A percentile compares a stretch with the other conserved stretches of the same genome.
Evolutionary conservation across 169 alveolate species (phyloP).

Genomic region (Cryptosporidium meleagridis): DNA sequence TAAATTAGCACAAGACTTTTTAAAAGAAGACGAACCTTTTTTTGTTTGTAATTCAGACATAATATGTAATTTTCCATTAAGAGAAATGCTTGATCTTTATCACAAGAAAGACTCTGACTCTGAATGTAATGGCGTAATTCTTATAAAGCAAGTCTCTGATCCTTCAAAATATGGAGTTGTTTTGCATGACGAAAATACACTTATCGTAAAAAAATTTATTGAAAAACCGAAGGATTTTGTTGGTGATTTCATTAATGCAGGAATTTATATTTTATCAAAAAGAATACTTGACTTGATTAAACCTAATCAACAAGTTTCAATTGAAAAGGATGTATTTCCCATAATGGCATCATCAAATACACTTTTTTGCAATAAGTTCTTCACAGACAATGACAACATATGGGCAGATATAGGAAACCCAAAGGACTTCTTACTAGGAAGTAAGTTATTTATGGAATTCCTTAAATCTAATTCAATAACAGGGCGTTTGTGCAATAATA

Average conservation of each 20-base stretch:
- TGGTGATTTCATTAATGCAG: constrained; percentile 91
- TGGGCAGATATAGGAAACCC: constrained; percentile 96
- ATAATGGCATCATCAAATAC: constrained; percentile 86
- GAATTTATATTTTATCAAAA: constrained; percentile 88
- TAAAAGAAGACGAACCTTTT: constrained; percentile 89
- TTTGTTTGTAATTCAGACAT: constrained; percentile 96
- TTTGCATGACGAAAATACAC: constrained; percentile 88
- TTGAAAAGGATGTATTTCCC: constrained; percentile 97
- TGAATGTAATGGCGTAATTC: constrained; percentile 77
- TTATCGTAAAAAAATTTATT: constrained; percentile 87
- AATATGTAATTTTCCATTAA: constrained; percentile 95
- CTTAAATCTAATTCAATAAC: not conserved
- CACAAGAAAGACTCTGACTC: constrained; percentile 87
- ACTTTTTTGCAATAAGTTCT: constrained; percentile 82
- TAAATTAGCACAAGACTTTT: constrained; percentile 87
- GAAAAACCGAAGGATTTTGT: constrained; percentile 95
- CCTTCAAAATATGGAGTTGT: constrained; percentile 97
- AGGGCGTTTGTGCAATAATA: no score
- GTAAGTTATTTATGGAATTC: constrained; percentile 80
- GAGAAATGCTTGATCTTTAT: constrained; percentile 92
- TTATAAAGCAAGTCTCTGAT: constrained; percentile 93
- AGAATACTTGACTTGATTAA: constrained; percentile 88
- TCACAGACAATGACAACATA: constrained; percentile 83
- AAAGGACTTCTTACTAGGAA: constrained; percentile 88
- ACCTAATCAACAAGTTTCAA: constrained; percentile 87